phyloP scores from a whole-genome alignment of 768 basidiomycete species.

The Mycena olivaceomarginata region DNA sequence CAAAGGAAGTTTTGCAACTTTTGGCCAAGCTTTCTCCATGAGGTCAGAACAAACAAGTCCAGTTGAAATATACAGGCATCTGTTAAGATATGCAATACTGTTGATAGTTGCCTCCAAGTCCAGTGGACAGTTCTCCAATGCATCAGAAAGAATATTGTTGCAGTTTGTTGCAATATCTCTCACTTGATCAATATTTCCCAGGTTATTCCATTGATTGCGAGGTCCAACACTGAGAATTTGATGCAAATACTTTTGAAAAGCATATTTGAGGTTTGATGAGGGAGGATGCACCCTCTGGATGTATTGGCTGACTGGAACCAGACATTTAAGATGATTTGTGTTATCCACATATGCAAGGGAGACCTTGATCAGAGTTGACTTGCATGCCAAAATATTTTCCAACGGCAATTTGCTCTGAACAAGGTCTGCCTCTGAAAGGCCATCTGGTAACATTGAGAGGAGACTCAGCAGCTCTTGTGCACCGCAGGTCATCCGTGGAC shows the following conservation, averaged over 20 bases:
- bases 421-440: constrained; percentile 12
- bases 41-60: neutral
- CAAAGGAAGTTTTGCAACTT: neutral
- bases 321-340: too few species aligned
- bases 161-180: neutral
- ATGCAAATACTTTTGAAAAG: neutral
- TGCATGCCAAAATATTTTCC: neutral
- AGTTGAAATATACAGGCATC: neutral
- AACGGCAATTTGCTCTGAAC: neutral
- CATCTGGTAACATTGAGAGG: neutral
- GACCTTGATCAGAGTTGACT: neutral
- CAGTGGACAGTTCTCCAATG: neutral
- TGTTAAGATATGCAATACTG: constrained; percentile 7
- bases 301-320: neutral
- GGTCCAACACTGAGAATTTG: constrained; percentile 2
- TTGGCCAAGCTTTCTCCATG: neutral
- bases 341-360: neutral
- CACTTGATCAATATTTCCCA: neutral
- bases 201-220: neutral
- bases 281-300: neutral
- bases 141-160: constrained; percentile 2
- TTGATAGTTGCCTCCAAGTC: neutral
- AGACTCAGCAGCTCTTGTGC: neutral
- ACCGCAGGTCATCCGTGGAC: neutral
- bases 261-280: neutral